A percentile compares a stretch with the other conserved stretches of the same genome.
Conservation (phyloP, 2,329 filamentous ascomycete species). For the Nemania diffusa region DNA sequence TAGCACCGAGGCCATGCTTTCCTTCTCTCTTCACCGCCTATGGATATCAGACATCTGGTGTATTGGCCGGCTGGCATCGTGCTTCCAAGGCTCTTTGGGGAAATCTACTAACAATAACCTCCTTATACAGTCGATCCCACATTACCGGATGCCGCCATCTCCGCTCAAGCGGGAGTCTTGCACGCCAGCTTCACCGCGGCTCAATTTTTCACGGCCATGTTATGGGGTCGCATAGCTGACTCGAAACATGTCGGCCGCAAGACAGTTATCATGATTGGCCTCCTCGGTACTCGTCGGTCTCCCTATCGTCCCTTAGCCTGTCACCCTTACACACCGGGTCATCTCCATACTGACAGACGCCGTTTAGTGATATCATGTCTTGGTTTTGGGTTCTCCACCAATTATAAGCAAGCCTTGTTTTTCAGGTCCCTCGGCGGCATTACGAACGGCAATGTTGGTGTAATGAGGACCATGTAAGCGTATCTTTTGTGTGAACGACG, state of each 20-base stretch:
- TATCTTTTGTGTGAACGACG: background rate
- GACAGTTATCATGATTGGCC: conserved; percentile 78
- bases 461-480: conserved; percentile 74
- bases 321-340: background rate
- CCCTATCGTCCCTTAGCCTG: background rate
- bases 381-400: conserved; percentile 76
- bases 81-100: background rate
- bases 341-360: conserved; percentile 9
- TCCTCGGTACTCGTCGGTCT: conserved; percentile 68
- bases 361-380: conserved; percentile 64
- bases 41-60: background rate
- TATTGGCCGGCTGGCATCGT: background rate
- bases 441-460: conserved; percentile 78
- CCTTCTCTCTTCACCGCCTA: background rate
- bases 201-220: conserved; percentile 83
- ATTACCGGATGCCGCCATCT: conserved; percentile 71
- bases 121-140: conserved; percentile 57
- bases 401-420: conserved; percentile 68
- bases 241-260: conserved; percentile 76
- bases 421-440: conserved; percentile 74
- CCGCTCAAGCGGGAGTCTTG: conserved; percentile 80
- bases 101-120: conserved; percentile 13
- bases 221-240: conserved; percentile 80
- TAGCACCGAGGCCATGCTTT: background rate
- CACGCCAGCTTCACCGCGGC: conserved; percentile 83